phyloP scores from a whole-genome alignment of 805 yeast genomes.

The Ogataea ganodermae region DNA sequence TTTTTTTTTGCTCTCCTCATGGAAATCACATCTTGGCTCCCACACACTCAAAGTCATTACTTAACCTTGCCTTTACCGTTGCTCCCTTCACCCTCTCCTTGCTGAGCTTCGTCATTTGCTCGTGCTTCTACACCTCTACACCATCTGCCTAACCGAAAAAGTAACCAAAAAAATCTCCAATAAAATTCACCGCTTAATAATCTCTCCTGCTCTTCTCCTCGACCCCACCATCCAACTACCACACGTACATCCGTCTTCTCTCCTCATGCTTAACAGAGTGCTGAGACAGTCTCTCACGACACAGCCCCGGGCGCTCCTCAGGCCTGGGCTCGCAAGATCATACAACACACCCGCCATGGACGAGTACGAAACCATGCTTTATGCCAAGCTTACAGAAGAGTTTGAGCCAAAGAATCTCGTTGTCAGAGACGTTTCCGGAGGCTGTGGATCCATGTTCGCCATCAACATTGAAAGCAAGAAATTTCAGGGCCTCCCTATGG shows the following conservation, averaged over 20 bases:
- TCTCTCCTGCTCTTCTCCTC: background rate
- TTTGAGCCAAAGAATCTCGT: slow-evolving; percentile 62
- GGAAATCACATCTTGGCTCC: too few species aligned
- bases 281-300: background rate
- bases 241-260: background rate
- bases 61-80: too few species aligned
- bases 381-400: slow-evolving; percentile 50
- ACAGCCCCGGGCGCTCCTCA: background rate
- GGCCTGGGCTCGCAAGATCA: background rate
- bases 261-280: background rate
- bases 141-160: too few species aligned
- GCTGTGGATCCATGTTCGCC: slow-evolving; percentile 98
- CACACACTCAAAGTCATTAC: too few species aligned
- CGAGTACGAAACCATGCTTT: slow-evolving; percentile 66
- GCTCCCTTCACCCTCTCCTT: too few species aligned
- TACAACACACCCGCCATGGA: slow-evolving; percentile 37
- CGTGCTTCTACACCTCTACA: too few species aligned
- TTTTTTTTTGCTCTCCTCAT: too few species aligned
- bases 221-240: too few species aligned
- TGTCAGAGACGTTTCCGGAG: slow-evolving; percentile 87
- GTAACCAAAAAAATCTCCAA: too few species aligned
- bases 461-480: slow-evolving; percentile 69
- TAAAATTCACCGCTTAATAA: slow-evolving; percentile 5
- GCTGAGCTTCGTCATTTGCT: too few species aligned
- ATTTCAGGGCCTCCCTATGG: slow-evolving; percentile 79